A percentile compares a stretch with the other conserved stretches of the same genome.
phyloP scores from a whole-genome alignment of 2,329 filamentous ascomycete species.

The Aspergillus ustus region DNA sequence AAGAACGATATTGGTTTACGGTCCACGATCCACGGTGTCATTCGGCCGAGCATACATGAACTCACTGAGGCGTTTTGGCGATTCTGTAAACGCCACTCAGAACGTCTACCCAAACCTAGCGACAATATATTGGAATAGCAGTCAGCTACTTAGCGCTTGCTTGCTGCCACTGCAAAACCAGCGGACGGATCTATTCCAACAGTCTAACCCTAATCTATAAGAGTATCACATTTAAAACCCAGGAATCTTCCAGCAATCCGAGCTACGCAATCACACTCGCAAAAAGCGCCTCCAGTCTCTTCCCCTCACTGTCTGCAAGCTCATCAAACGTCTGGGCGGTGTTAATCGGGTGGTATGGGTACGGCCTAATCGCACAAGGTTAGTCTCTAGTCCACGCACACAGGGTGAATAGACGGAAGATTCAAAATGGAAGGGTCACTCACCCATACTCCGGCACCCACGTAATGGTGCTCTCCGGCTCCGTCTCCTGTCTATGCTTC shows the following conservation, averaged over 20 bases:
- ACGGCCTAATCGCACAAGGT: constrained; percentile 20
- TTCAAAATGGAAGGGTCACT: not conserved
- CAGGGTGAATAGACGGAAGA: not conserved
- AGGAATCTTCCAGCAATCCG: not conserved
- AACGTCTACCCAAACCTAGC: no score
- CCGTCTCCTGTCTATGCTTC: constrained; percentile 5
- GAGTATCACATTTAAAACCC: not conserved
- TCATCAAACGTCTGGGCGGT: constrained; percentile 22
- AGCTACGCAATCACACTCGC: not conserved
- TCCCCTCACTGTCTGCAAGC: constrained; percentile 28
- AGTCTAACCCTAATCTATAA: not conserved
- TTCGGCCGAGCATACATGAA: no score
- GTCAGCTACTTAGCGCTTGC: no score
- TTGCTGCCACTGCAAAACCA: no score
- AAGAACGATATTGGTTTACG: no score
- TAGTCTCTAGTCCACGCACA: not conserved
- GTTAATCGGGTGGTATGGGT: constrained; percentile 28
- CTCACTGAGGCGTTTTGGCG: no score
- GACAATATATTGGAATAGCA: no score
- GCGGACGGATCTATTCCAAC: no score
- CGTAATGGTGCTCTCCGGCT: constrained; percentile 8
- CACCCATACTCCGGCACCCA: constrained; percentile 24
- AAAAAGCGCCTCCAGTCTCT: constrained; percentile 23
- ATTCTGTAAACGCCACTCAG: no score
- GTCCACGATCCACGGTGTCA: no score